A percentile compares a stretch with the other conserved stretches of the same genome.
Evolutionary conservation across 768 basidiomycete species (phyloP).

Genomic region (Collybia sp.): DNA sequence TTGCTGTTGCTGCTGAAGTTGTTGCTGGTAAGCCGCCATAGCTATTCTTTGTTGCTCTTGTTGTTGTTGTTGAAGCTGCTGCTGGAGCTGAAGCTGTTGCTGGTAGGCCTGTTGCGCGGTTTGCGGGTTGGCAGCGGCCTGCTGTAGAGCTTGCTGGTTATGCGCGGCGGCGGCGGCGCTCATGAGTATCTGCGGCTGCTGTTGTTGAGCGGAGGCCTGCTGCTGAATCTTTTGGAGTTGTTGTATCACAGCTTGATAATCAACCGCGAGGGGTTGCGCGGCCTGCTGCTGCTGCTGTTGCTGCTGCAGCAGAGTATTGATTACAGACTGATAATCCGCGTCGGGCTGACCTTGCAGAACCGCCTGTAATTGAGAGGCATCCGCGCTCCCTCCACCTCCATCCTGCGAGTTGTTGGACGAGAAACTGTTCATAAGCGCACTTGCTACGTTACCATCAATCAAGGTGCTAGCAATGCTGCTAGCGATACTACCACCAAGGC

Average conservation of each 20-base stretch:
- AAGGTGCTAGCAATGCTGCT: slow-evolving; percentile 6
- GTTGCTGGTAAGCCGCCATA: slow-evolving; percentile 6
- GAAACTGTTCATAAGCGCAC: slow-evolving; percentile 8
- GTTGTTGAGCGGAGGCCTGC: slow-evolving; percentile 6
- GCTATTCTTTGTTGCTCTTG: slow-evolving; percentile 1
- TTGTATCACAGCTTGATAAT: slow-evolving; percentile 14
- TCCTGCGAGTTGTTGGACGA: slow-evolving; percentile 6
- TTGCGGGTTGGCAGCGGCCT: not conserved
- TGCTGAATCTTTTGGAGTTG: slow-evolving; percentile 14
- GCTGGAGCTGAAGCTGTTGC: slow-evolving; percentile 10
- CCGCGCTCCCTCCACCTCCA: slow-evolving; percentile 7
- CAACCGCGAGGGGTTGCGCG: slow-evolving; percentile 3
- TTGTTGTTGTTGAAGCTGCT: slow-evolving; percentile 9
- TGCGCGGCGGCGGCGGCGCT: not conserved
- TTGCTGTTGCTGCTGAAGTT: slow-evolving; percentile 10
- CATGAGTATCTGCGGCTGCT: not conserved
- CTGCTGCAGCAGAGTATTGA: slow-evolving; percentile 24
- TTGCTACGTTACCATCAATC: slow-evolving; percentile 5
- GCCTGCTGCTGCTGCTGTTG: slow-evolving; percentile 17
- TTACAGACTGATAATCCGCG: slow-evolving; percentile 27
- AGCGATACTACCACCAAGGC: not conserved
- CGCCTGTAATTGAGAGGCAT: slow-evolving; percentile 20
- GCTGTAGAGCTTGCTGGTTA: slow-evolving; percentile 4
- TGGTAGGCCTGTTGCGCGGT: not conserved
- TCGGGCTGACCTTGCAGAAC: slow-evolving; percentile 23